Base-by-base conservation (phyloP, 305 asterid genomes). In the Fraxinus nigra region DNA sequence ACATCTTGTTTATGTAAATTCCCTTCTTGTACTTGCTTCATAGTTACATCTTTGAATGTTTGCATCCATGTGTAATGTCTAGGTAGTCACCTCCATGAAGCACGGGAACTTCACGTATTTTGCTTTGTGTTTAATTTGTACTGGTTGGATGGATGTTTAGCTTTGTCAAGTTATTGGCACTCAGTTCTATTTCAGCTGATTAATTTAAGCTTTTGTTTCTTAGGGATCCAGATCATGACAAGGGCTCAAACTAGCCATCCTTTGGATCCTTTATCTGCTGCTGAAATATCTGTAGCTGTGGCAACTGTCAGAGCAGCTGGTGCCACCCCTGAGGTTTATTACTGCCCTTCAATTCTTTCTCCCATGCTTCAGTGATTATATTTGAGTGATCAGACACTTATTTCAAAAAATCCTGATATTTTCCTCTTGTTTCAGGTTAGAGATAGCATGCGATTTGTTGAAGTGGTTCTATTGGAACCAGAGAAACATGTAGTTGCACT, bases 391-490 rank as follows among this genome's bases (percentile, higher is more conserved):
- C 73, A 30, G 28, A 20, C 7, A 16, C 18, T 3, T 51, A 78
- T 76, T 73, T 81, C 73, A 77, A 35, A 18, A 54, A 75, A 37
- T 75, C 38, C 48, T 80, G 72, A 43, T 72, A 59, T 33, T 63
- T 78, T 18, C 46, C 38, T 82, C n/a, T 48, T 26, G 72, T 84
- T 88, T 78, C 88, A 96, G 99, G 97, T 96, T 72, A 90, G 98
- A 85, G 99, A 96, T 87, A 90, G 98, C 88, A 96, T 96, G 97
- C 86, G 99, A 81, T 96, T 96, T 87, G 85, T 94, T 78, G 98
- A 96, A 86, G 98, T 91, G 72, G 98, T 94, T 82, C 92, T 96
- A 61, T 83, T 92, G 93, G 99, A 96, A 85, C 99, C 99, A 32
- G 97, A 90, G 18, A 96, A 96, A 85, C 87, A 85, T 77, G 93